Evolutionary conservation across 1,139 yeast genomes (phyloP).

Genomic region (Dujonia santamariae): DNA sequence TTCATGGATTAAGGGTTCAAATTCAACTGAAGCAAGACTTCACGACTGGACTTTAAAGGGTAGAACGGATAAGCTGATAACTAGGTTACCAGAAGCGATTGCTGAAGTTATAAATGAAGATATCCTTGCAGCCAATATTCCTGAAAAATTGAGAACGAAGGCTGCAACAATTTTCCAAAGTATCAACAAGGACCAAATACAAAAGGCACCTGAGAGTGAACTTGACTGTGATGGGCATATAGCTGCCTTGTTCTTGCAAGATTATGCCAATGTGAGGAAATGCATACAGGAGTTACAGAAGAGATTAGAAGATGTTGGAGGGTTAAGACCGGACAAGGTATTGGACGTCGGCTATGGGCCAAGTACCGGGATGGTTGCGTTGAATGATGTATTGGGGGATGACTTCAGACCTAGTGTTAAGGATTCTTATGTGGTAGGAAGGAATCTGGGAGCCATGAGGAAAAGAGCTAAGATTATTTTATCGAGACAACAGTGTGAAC

Average conservation of each 20-base stretch:
- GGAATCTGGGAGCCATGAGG: conserved; percentile 61
- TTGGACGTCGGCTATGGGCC: conserved; percentile 91
- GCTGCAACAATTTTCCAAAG: conserved; percentile 53
- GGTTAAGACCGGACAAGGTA: conserved; percentile 63
- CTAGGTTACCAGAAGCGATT: conserved; percentile 51
- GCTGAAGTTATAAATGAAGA: conserved; percentile 57
- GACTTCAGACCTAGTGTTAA: conserved; percentile 59
- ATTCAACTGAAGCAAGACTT: conserved; percentile 52
- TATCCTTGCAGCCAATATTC: conserved; percentile 51
- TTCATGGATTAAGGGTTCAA: conserved; percentile 39
- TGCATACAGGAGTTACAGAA: conserved; percentile 66
- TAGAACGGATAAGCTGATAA: conserved; percentile 37
- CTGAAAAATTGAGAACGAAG: conserved; percentile 53
- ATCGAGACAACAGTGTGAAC: conserved; percentile 64
- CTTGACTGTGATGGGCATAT: conserved; percentile 80
- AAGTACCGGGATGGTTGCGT: conserved; percentile 85
- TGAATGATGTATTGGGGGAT: conserved; percentile 76
- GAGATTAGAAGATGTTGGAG: conserved; percentile 36
- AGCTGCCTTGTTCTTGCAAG: conserved; percentile 80
- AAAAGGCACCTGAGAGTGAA: conserved; percentile 48
- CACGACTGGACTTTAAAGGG: conserved; percentile 47
- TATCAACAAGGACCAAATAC: conserved; percentile 49
- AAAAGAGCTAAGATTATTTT: conserved; percentile 74
- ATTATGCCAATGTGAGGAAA: conserved; percentile 70
- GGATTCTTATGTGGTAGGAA: conserved; percentile 73